These are phyloP conservation scores for Meyerozyma athensensis DNA, from an alignment of 1,139 yeast genomes.

Conservation along the genomic window DNA sequence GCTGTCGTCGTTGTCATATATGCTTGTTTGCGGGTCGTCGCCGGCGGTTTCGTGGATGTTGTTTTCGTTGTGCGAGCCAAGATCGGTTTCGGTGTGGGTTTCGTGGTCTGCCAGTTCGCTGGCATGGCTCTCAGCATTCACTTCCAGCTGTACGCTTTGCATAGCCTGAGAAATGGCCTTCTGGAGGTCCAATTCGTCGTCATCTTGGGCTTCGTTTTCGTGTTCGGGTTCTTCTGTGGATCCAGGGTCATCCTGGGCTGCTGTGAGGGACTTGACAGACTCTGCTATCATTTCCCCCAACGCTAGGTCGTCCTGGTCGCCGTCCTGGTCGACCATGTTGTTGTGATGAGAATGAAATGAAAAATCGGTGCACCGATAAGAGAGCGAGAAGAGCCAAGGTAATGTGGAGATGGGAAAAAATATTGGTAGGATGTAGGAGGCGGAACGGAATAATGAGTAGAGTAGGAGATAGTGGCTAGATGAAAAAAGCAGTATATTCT, in stretches of 20 bases:
- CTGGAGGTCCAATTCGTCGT: slow-evolving; percentile 1
- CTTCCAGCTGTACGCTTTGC: neutral
- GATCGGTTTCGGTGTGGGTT: neutral
- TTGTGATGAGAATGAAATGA: slow-evolving; percentile 1
- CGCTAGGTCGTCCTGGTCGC: slow-evolving; percentile 1
- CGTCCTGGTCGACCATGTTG: slow-evolving; percentile 2
- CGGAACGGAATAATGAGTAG: too few relatives aligned
- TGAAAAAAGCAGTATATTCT: neutral
- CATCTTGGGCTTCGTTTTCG: neutral
- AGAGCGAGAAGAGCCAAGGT: neutral
- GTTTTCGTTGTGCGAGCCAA: neutral
- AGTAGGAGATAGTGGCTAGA: too few relatives aligned
- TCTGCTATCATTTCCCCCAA: slow-evolving; percentile 3
- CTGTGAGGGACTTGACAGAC: neutral
- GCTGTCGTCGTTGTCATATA: slow-evolving; percentile 1
- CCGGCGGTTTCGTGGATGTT: neutral
- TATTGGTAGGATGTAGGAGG: too few relatives aligned
- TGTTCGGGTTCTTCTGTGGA: neutral
- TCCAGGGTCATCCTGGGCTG: neutral
- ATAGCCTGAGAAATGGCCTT: slow-evolving; percentile 2
- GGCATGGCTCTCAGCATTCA: too few relatives aligned
- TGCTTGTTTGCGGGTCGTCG: neutral
- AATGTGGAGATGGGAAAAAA: too few relatives aligned
- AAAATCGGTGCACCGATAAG: neutral
- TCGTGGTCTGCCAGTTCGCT: too few relatives aligned